phyloP scores from a whole-genome alignment of 768 basidiomycete genomes.

The Trametes meyenii region DNA sequence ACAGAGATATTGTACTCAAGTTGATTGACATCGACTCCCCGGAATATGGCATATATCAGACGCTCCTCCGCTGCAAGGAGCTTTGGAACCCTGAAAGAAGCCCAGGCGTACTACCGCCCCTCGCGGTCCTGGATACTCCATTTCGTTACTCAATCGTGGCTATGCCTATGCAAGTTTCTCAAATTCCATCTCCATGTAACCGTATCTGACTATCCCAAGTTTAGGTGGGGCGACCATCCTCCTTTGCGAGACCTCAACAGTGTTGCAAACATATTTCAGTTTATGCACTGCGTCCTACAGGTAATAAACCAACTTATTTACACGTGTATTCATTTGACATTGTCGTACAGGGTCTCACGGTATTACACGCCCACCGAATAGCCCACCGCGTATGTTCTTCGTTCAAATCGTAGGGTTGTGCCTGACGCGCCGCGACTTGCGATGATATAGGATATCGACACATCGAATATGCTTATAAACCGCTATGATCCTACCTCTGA shows the following conservation, averaged over 20 bases:
- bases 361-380: not conserved
- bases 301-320: not conserved
- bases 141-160: not conserved
- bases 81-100: not conserved
- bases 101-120: not conserved
- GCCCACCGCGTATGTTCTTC: conserved; percentile 1
- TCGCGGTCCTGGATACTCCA: not conserved
- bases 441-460: not conserved
- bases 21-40: not conserved
- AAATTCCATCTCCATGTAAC: not conserved
- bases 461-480: not conserved
- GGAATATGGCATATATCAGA: not conserved
- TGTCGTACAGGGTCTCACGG: not conserved
- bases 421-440: not conserved
- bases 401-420: not conserved
- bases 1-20: not conserved
- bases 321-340: not conserved
- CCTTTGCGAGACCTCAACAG: not conserved
- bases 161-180: not conserved
- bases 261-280: not conserved
- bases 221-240: not conserved
- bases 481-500: not conserved
- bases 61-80: not conserved
- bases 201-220: not conserved
- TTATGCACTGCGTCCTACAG: conserved; percentile 1